Evolutionary conservation across 2,329 filamentous ascomycete genomes (phyloP).

Genomic region (Colletotrichum australisinense): DNA sequence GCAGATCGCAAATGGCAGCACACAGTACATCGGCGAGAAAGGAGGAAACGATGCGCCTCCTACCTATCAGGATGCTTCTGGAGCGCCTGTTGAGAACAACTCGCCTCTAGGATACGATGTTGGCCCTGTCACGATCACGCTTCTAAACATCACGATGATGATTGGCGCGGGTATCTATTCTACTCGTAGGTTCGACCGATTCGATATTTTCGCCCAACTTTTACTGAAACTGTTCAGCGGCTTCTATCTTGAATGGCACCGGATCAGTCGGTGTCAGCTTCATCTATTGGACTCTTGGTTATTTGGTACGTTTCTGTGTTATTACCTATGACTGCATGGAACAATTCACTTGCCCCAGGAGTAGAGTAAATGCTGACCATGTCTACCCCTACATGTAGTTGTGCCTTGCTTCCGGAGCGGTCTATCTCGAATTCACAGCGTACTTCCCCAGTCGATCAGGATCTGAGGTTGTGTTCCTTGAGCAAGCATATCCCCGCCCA

Average conservation of each 20-base stretch:
- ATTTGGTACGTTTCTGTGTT: conserved; percentile 59
- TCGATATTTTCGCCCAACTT: conserved; percentile 45
- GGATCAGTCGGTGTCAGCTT: conserved; percentile 72
- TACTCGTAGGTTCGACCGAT: conserved; percentile 52
- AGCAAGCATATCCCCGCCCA: conserved; percentile 74
- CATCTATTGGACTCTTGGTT: conserved; percentile 73
- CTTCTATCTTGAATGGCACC: conserved; percentile 65
- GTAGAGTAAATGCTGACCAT: not conserved
- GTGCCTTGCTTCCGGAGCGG: conserved; percentile 58
- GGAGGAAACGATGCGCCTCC: conserved; percentile 36
- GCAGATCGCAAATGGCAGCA: conserved; percentile 8
- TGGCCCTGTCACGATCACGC: conserved; percentile 64
- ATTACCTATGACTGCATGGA: no score
- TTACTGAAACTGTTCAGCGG: conserved; percentile 52
- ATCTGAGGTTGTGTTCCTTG: conserved; percentile 74
- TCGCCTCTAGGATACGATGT: conserved; percentile 71
- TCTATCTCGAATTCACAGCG: conserved; percentile 73
- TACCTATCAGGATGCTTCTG: conserved; percentile 41
- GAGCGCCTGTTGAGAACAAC: conserved; percentile 68
- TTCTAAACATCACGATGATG: conserved; percentile 72
- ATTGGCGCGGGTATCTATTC: conserved; percentile 71
- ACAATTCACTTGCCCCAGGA: no score
- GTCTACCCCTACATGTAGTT: conserved; percentile 54
- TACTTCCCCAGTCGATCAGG: conserved; percentile 76
- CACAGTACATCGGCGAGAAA: conserved; percentile 25